These are phyloP conservation scores for Boeremia exigua DNA, from an alignment of 2,329 filamentous ascomycete genomes.

Conservation along the genomic window DNA sequence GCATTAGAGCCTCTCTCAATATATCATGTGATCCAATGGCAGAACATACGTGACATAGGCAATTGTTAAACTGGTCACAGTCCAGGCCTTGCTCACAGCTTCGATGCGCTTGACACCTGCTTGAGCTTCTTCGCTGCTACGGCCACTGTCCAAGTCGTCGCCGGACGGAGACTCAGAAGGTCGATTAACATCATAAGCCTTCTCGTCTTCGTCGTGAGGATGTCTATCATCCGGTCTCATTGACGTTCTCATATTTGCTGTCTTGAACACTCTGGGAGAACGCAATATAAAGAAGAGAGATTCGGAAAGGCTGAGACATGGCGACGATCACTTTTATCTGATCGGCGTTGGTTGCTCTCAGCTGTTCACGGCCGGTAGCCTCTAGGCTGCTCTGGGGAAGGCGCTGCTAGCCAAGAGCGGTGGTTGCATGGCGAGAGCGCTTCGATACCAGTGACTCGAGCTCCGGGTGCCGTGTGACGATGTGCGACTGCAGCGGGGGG, in stretches of 20 bases:
- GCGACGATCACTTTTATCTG: slow-evolving; percentile 18
- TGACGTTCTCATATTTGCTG: slow-evolving; percentile 16
- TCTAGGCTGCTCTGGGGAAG: not conserved
- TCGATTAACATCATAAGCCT: slow-evolving; percentile 5
- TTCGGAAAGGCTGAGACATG: slow-evolving; percentile 2
- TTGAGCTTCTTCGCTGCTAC: slow-evolving; percentile 40
- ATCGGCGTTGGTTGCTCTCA: slow-evolving; percentile 9
- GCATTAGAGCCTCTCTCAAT: slow-evolving; percentile 4
- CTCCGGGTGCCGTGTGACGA: slow-evolving; percentile 5
- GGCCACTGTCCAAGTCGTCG: slow-evolving; percentile 14
- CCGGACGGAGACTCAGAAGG: slow-evolving; percentile 4
- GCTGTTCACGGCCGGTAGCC: slow-evolving; percentile 8
- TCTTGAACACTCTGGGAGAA: not conserved
- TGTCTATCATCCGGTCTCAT: slow-evolving; percentile 9
- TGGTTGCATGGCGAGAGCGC: slow-evolving; percentile 4
- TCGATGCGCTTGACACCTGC: slow-evolving; percentile 58
- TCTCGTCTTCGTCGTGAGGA: slow-evolving; percentile 3
- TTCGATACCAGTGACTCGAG: slow-evolving; percentile 5
- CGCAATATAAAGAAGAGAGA: not conserved
- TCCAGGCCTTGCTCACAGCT: slow-evolving; percentile 58
- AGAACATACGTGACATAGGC: slow-evolving; percentile 52
- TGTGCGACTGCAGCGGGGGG: slow-evolving; percentile 1
- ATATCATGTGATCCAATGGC: not conserved
- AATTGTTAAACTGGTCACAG: slow-evolving; percentile 53
- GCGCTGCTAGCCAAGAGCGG: slow-evolving; percentile 5